phyloP scores from a whole-genome alignment of 306 rosid species.

The Erythrophleum fordii region DNA sequence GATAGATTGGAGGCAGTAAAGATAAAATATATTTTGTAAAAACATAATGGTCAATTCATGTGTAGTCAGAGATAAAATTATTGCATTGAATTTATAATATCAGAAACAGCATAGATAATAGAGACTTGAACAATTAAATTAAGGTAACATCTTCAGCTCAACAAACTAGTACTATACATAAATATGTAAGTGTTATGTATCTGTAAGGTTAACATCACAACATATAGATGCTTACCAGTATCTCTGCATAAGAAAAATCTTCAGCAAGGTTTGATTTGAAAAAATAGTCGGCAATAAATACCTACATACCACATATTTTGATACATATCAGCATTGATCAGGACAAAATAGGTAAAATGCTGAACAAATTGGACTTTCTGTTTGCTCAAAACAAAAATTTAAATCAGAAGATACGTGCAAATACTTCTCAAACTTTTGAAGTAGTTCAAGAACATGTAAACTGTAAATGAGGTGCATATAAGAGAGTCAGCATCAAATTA shows the following conservation, averaged over 20 bases:
- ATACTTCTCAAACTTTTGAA: conserved; percentile 20
- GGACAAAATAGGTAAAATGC: conserved; percentile 1
- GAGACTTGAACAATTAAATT: conserved; percentile 11
- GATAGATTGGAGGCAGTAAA: conserved; percentile 13
- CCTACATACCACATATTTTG: conserved; percentile 56
- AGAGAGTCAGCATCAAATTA: background rate
- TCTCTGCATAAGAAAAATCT: conserved; percentile 75
- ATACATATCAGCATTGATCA: conserved; percentile 34
- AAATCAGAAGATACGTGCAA: background rate
- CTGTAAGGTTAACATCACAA: background rate
- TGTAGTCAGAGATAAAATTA: background rate
- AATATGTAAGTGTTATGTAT: background rate
- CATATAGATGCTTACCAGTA: conserved; percentile 59
- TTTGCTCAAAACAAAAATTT: conserved; percentile 13
- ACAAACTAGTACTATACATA: conserved; percentile 10
- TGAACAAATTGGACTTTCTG: conserved; percentile 8
- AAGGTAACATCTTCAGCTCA: conserved; percentile 11
- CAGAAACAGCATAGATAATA: conserved; percentile 7
- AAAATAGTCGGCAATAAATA: conserved; percentile 80
- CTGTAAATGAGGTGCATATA: conserved; percentile 12
- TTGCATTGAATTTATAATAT: conserved; percentile 15
- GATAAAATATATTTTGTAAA: background rate
- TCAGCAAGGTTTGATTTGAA: conserved; percentile 79
- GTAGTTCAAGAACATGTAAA: background rate
- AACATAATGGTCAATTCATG: conserved; percentile 9